These are phyloP conservation scores for Leptodontidium sp. DNA, from an alignment of 2,329 filamentous ascomycete genomes.

Conservation along the genomic window DNA sequence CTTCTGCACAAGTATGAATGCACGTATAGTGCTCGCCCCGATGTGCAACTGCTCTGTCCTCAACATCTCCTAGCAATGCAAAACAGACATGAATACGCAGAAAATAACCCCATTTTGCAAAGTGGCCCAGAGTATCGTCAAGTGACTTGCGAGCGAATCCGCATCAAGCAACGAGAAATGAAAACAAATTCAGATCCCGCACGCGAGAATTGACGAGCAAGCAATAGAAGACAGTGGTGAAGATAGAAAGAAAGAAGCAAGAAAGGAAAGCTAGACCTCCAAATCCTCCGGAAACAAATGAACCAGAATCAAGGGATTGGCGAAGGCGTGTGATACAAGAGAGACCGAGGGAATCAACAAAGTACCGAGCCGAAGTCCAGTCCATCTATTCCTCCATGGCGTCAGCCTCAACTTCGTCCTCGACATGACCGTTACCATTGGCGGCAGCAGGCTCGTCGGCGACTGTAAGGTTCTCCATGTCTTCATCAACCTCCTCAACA, in stretches of 20 bases:
- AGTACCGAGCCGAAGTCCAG: slow-evolving; percentile 3
- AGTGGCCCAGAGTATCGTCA: not conserved
- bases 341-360: slow-evolving; percentile 12
- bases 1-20: slow-evolving; percentile 9
- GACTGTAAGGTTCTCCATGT: slow-evolving; percentile 13
- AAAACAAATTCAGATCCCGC: not conserved
- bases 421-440: slow-evolving; percentile 1
- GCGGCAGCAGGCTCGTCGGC: slow-evolving; percentile 1
- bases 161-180: not conserved
- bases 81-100: slow-evolving; percentile 3
- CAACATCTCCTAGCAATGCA: slow-evolving; percentile 1
- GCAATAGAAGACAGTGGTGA: not conserved
- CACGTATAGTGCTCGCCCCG: slow-evolving; percentile 11
- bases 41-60: slow-evolving; percentile 8
- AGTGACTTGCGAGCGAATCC: not conserved
- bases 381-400: slow-evolving; percentile 21
- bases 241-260: not conserved
- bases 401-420: slow-evolving; percentile 13
- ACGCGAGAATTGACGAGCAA: not conserved
- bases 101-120: not conserved
- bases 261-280: slow-evolving; percentile 1
- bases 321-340: slow-evolving; percentile 7
- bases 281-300: slow-evolving; percentile 11
- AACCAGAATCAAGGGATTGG: not conserved
- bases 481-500: slow-evolving; percentile 6